Percentiles rank a stretch among this genome's conserved stretches.
phyloP scores from a whole-genome alignment of 169 alveolate genomes.

The Plasmodium adleri region DNA sequence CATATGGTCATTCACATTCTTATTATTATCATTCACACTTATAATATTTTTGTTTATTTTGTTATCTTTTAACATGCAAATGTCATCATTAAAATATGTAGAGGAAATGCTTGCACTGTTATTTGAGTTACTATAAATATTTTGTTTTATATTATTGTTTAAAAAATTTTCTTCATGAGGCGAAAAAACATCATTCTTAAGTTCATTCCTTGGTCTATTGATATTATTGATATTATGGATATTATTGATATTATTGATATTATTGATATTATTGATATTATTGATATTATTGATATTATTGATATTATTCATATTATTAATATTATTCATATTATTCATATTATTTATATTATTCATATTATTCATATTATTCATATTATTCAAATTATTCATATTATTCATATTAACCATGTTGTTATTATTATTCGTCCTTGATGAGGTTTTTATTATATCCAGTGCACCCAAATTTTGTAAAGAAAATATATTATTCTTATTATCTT shows the following conservation, averaged over 20 bases:
- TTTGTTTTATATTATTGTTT: not conserved
- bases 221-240: constrained; percentile 3
- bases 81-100: not conserved
- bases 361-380: constrained; percentile 15
- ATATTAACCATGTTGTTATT: not conserved
- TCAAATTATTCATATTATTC: constrained; percentile 31
- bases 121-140: not conserved
- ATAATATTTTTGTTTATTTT: not conserved
- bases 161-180: not conserved
- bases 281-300: not conserved
- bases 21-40: not conserved
- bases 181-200: not conserved
- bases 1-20: not conserved
- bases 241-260: constrained; percentile 28
- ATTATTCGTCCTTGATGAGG: not conserved
- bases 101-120: not conserved
- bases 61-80: not conserved
- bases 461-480: constrained; percentile 40
- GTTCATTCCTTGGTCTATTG: not conserved
- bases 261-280: constrained; percentile 47
- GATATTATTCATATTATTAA: not conserved
- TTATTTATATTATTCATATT: constrained; percentile 7
- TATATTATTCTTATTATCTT: constrained; percentile 50
- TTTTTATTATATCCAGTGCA: constrained; percentile 9
- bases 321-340: not conserved